A percentile compares a stretch with the other conserved stretches of the same genome.
These are phyloP conservation scores for Pichia sp. DNA, from an alignment of 1,139 yeast species.

Conservation along the genomic window DNA sequence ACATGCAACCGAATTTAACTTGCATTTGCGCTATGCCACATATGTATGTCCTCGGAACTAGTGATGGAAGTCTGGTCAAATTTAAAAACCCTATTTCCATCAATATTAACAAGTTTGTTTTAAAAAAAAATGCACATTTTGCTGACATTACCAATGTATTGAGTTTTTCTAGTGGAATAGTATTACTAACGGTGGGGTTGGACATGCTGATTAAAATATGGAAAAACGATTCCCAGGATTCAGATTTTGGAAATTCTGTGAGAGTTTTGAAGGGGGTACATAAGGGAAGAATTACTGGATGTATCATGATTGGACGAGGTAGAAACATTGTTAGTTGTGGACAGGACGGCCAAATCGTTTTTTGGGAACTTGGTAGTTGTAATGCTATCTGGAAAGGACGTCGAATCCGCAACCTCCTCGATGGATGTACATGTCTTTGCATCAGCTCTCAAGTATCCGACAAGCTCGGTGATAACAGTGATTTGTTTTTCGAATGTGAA, in stretches of 20 bases:
- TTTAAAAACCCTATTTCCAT: slow-evolving; percentile 2
- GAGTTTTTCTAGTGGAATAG: slow-evolving; percentile 62
- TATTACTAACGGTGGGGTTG: slow-evolving; percentile 49
- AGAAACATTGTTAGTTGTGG: slow-evolving; percentile 56
- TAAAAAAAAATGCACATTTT: slow-evolving; percentile 39
- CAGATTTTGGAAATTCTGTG: slow-evolving; percentile 42
- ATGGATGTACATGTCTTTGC: slow-evolving; percentile 23
- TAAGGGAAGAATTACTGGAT: slow-evolving; percentile 41
- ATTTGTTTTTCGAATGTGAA: slow-evolving; percentile 23
- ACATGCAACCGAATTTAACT: slow-evolving; percentile 6
- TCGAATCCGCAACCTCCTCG: slow-evolving; percentile 33
- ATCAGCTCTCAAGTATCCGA: slow-evolving; percentile 21
- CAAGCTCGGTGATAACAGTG: slow-evolving; percentile 12
- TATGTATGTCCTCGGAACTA: slow-evolving; percentile 39
- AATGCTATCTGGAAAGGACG: slow-evolving; percentile 38
- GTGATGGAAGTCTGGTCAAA: slow-evolving; percentile 38
- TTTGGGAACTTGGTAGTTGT: slow-evolving; percentile 72
- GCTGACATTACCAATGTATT: slow-evolving; percentile 39
- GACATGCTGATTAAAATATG: slow-evolving; percentile 59
- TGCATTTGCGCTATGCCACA: slow-evolving; percentile 1
- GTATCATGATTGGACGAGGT: slow-evolving; percentile 55
- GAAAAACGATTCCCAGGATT: slow-evolving; percentile 34
- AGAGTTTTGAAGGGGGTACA: slow-evolving; percentile 48
- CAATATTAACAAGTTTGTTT: not conserved
- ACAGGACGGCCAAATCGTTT: slow-evolving; percentile 47